phyloP scores from a whole-genome alignment of 1,139 yeast genomes.

The Suhomyces anneliseae region DNA sequence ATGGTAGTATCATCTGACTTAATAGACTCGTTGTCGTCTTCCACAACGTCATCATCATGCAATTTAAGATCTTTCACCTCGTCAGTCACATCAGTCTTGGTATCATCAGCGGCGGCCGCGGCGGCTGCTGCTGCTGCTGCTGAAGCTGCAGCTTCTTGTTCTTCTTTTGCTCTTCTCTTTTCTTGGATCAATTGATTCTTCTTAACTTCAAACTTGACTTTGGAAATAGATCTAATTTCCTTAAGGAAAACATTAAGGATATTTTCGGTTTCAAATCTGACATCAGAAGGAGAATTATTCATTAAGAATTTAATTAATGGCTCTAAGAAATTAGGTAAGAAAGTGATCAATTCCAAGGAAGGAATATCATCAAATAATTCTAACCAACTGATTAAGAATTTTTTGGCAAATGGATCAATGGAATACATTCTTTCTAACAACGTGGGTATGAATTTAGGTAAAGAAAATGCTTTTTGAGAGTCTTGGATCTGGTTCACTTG shows the following conservation, averaged over 20 bases:
- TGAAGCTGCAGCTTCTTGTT: conserved; percentile 4
- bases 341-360: conserved; percentile 81
- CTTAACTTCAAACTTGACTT: conserved; percentile 56
- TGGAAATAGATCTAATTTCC: conserved; percentile 75
- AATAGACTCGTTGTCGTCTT: conserved; percentile 24
- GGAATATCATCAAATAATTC: conserved; percentile 90
- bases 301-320: conserved; percentile 75
- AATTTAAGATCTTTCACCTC: conserved; percentile 10
- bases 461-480: conserved; percentile 73
- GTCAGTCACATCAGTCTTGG: conserved; percentile 5
- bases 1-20: conserved; percentile 27
- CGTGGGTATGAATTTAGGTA: conserved; percentile 87
- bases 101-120: background rate
- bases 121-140: background rate
- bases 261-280: conserved; percentile 80
- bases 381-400: conserved; percentile 91
- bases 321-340: conserved; percentile 84
- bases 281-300: conserved; percentile 85
- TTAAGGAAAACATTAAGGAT: conserved; percentile 72
- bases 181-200: conserved; percentile 28
- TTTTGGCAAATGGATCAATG: conserved; percentile 87
- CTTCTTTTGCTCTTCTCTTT: conserved; percentile 13
- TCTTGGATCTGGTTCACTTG: conserved; percentile 66
- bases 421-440: conserved; percentile 89
- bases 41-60: conserved; percentile 5